A percentile compares a stretch with the other conserved stretches of the same genome.
phyloP scores from a whole-genome alignment of 352 stramenopile genomes.

The Elongisporangium prolatum region DNA sequence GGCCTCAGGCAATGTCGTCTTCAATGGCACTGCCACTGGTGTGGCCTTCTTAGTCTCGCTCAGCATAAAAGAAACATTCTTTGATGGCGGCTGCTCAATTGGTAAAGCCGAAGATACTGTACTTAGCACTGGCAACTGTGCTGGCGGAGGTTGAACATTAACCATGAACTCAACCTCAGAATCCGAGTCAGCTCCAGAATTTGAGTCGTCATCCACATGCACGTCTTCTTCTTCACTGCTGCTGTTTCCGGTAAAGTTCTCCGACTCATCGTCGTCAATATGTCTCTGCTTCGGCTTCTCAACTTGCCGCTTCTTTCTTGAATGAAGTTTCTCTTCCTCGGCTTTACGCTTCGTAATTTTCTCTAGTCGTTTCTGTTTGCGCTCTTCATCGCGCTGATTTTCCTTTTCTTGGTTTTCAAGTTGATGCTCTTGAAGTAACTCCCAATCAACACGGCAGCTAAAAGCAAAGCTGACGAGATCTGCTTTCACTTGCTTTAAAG shows the following conservation, averaged over 20 bases:
- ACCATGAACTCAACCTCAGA: constrained; percentile 7
- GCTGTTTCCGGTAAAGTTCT: constrained; percentile 25
- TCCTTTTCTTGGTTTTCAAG: constrained; percentile 75
- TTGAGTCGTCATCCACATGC: constrained; percentile 3
- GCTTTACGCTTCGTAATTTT: constrained; percentile 29
- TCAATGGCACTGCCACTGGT: background rate
- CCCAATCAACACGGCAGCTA: constrained; percentile 94
- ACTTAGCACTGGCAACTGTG: background rate
- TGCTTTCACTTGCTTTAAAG: constrained; percentile 47
- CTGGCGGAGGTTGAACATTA: background rate
- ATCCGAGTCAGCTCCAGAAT: constrained; percentile 1
- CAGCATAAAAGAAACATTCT: background rate
- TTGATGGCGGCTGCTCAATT: background rate
- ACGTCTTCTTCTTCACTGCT: constrained; percentile 22
- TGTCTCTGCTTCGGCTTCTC: constrained; percentile 29
- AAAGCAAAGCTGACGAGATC: constrained; percentile 93
- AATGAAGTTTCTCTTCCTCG: constrained; percentile 12
- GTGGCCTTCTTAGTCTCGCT: background rate
- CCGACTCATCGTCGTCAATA: constrained; percentile 44
- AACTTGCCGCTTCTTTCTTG: constrained; percentile 11
- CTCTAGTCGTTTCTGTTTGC: constrained; percentile 65
- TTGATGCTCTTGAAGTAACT: constrained; percentile 88
- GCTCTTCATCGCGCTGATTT: constrained; percentile 62
- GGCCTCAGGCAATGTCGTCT: background rate
- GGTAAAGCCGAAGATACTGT: background rate